Evolutionary conservation across 148 eudicot species (phyloP).

Genomic region (Rhododendron henanense): DNA sequence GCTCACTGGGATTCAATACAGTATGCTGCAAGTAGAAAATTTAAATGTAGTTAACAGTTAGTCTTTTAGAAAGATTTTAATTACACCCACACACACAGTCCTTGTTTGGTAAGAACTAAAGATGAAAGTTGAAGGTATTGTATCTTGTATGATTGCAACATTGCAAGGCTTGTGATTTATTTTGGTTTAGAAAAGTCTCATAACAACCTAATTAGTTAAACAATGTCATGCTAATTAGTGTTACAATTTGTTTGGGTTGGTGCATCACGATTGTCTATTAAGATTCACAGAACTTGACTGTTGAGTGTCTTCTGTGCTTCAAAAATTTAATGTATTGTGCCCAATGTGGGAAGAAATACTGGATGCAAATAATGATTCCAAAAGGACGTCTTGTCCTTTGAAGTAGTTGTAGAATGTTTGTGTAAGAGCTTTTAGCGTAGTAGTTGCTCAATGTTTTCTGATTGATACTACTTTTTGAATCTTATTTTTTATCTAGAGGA

Average conservation of each 20-base stretch:
- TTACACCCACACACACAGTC: not conserved
- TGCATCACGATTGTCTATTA: not conserved
- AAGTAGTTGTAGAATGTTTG: not conserved
- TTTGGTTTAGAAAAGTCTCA: not conserved
- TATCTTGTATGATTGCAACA: not conserved
- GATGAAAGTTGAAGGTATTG: not conserved
- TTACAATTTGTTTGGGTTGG: not conserved
- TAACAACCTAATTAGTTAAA: not conserved
- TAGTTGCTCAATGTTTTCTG: not conserved
- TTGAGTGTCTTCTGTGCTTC: not conserved
- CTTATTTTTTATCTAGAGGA: not conserved
- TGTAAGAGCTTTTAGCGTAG: not conserved
- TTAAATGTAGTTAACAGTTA: not conserved
- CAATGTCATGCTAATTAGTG: not conserved
- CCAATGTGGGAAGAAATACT: not conserved
- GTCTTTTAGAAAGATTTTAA: not conserved
- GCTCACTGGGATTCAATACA: not conserved
- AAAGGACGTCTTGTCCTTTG: not conserved
- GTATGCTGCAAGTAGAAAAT: not conserved
- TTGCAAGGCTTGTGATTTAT: not conserved
- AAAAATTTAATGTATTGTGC: not conserved
- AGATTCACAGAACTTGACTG: not conserved
- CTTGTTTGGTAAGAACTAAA: not conserved
- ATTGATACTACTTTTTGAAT: not conserved
- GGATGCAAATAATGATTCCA: not conserved